Evolutionary conservation across 805 yeast genomes (phyloP).

Genomic region (Teunomyces atbi): DNA sequence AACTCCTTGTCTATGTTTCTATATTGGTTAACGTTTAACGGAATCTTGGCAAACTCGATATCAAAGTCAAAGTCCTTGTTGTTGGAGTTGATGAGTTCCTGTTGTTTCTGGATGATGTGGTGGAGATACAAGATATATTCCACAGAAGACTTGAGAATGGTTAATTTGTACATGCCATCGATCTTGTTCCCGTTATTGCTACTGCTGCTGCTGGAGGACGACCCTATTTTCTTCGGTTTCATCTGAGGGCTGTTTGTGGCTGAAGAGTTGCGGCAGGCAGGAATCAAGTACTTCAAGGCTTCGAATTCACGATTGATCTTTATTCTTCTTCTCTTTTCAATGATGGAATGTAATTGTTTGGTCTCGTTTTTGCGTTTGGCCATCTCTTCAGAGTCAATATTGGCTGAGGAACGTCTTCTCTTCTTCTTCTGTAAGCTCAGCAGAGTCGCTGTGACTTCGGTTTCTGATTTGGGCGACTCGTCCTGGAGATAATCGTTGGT

Average conservation of each 20-base stretch:
- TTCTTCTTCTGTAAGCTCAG: slow-evolving; percentile 22
- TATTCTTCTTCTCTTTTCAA: slow-evolving; percentile 74
- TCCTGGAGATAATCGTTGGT: slow-evolving; percentile 33
- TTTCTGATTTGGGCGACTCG: slow-evolving; percentile 4
- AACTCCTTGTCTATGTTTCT: slow-evolving; percentile 59
- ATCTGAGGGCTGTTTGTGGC: slow-evolving; percentile 19
- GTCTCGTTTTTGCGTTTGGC: slow-evolving; percentile 43
- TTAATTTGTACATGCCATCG: slow-evolving; percentile 76
- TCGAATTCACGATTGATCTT: slow-evolving; percentile 83
- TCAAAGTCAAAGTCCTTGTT: slow-evolving; percentile 27
- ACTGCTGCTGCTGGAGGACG: neutral
- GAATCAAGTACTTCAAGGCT: slow-evolving; percentile 71
- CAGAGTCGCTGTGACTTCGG: neutral
- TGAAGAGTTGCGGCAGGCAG: slow-evolving; percentile 60
- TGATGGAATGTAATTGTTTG: slow-evolving; percentile 62
- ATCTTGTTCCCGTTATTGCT: slow-evolving; percentile 35
- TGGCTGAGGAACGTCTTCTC: slow-evolving; percentile 38
- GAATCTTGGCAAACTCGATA: slow-evolving; percentile 51
- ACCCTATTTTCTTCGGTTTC: slow-evolving; percentile 8
- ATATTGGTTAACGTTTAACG: slow-evolving; percentile 56
- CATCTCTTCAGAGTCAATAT: slow-evolving; percentile 39
- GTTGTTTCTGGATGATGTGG: slow-evolving; percentile 51
- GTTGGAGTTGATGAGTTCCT: slow-evolving; percentile 34
- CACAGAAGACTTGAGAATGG: slow-evolving; percentile 78
- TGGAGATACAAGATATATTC: slow-evolving; percentile 75